A percentile compares a stretch with the other conserved stretches of the same genome.
Evolutionary conservation across 139 green algal genomes (phyloP).

Genomic region (Edaphochlamys debaryana): DNA sequence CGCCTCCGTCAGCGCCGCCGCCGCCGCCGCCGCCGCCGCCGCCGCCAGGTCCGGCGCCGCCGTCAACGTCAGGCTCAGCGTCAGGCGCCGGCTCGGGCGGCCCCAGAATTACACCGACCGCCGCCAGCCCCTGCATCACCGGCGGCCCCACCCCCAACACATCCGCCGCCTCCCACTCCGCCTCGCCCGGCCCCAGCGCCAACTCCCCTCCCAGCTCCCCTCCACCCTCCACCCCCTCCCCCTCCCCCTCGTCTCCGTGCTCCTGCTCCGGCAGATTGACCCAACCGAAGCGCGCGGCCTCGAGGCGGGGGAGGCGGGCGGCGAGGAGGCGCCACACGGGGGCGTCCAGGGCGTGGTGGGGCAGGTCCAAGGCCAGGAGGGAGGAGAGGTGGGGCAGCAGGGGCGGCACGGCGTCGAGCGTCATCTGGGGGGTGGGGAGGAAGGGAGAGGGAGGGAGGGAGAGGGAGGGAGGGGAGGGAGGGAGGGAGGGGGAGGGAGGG

Average conservation of each 20-base stretch:
- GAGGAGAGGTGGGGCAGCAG: slow-evolving; percentile 7
- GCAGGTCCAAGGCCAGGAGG: slow-evolving; percentile 8
- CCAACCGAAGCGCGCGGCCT: slow-evolving; percentile 3
- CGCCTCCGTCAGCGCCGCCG: not conserved
- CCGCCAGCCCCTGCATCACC: too few species aligned
- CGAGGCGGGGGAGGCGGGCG: not conserved
- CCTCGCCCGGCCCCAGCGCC: too few species aligned
- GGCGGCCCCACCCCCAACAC: too few species aligned
- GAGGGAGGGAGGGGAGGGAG: not conserved
- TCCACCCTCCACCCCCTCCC: not conserved
- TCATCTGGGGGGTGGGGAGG: slow-evolving; percentile 7
- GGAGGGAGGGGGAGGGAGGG: not conserved
- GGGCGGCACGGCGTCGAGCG: not conserved
- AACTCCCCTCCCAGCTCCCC: not conserved
- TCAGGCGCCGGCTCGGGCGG: too few species aligned
- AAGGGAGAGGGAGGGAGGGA: not conserved
- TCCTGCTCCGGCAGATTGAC: not conserved
- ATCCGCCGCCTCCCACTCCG: too few species aligned
- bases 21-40: too few species aligned
- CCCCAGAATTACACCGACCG: too few species aligned
- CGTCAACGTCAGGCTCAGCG: too few species aligned
- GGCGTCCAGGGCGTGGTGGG: not conserved
- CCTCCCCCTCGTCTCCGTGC: not conserved
- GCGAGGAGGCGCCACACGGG: not conserved
- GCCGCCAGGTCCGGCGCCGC: not conserved